Base-by-base conservation (phyloP, 1,284 basidiomycete species). In the Coniophora puteana region DNA sequence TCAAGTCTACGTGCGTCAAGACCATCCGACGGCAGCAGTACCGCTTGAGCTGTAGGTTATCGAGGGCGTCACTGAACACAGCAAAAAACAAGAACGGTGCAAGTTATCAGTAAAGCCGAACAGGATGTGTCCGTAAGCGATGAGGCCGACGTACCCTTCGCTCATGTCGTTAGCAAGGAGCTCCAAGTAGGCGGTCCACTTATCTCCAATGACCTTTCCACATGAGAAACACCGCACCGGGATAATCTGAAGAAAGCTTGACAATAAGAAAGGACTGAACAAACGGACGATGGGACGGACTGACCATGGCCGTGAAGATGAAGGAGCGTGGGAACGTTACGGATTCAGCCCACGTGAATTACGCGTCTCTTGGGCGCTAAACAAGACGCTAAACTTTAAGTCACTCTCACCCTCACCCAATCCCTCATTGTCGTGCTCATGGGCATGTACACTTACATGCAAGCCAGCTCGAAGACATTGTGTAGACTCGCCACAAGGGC, bases 11-110 rank as follows among this genome's bases (percentile, higher is more conserved):
- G 62, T 99, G 95, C 0, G 95, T 98, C 42, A 98, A 70, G 10
- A 99, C 91, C 95, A 99, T 99, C 41, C 95, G 79, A 35, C 95
- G 77, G 67, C 95, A 98, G 67, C 94, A 98, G 65, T 98, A 98
- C 44, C 95, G 73, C 65, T 92, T 94, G 42, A 98, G 69, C 50
- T 93, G 89, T 4, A 97, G 73, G 54, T 89, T 83, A 51, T 96
- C 93, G 39, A 98, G 76, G 8, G 94, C 94, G 46, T 97, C 93
- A 52, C 94, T 91, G 50, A 35, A 41, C 13, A 33, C 25, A 26
- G 12, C 7, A 5, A 30, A 37, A 31, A 30, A 43, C 7, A 31
- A 8, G n/a, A 31, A n/a, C 29, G 14, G 29, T 31, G 7, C 8
- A 16, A n/a, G n/a, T 31, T 14, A n/a, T n/a, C n/a, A n/a, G n/a